Conservation (phyloP, 78 protist species). For the Ministeria vibrans region DNA sequence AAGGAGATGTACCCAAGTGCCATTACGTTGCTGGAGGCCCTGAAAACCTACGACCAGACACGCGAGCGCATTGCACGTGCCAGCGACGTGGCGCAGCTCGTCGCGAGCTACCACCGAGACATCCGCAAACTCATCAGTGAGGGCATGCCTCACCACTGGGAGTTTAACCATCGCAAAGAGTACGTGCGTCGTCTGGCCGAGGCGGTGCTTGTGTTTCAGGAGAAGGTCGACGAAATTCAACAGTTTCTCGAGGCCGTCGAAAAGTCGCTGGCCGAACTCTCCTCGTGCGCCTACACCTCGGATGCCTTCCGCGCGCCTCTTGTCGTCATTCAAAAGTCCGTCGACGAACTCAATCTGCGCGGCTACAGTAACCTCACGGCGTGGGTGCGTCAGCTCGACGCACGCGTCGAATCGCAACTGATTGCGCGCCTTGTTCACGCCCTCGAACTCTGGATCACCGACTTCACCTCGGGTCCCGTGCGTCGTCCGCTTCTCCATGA, state of each 20-base stretch:
- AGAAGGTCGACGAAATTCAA: constrained; percentile 42
- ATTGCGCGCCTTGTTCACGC: constrained; percentile 46
- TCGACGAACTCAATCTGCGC: constrained; percentile 68
- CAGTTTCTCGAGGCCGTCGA: constrained; percentile 14
- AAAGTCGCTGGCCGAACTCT: not conserved
- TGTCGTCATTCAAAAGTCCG: constrained; percentile 46
- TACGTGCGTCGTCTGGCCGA: constrained; percentile 12
- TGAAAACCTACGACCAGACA: constrained; percentile 54
- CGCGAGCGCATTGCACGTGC: constrained; percentile 15
- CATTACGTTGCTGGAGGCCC: constrained; percentile 53
- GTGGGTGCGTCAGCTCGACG: constrained; percentile 66
- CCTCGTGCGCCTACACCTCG: constrained; percentile 23
- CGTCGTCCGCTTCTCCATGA: constrained; percentile 25
- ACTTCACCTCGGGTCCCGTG: constrained; percentile 6
- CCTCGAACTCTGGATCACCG: constrained; percentile 44
- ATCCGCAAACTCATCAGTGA: constrained; percentile 50
- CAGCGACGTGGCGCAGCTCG: constrained; percentile 39
- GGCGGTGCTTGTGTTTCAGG: constrained; percentile 32
- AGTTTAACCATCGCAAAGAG: not conserved
- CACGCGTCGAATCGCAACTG: constrained; percentile 35
- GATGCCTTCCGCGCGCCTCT: constrained; percentile 1
- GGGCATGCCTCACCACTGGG: constrained; percentile 55
- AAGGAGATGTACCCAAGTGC: constrained; percentile 68
- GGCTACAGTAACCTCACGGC: constrained; percentile 44
- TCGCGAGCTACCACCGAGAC: constrained; percentile 52